Evolutionary conservation across 441 rosid genomes (phyloP).

Genomic region (Pelargonium myrrhifolium): DNA sequence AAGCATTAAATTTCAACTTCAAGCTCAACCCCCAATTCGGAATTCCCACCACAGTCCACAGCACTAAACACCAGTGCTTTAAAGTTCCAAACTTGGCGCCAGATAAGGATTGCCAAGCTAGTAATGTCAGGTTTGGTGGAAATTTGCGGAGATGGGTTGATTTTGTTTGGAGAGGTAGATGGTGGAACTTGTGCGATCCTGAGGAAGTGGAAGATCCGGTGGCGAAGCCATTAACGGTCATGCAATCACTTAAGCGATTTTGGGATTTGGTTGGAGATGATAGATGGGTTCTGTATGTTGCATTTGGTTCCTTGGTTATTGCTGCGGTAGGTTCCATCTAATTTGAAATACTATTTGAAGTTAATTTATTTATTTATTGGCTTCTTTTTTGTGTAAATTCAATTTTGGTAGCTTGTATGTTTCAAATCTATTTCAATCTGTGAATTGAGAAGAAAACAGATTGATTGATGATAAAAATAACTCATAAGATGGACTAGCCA

Average conservation of each 20-base stretch:
- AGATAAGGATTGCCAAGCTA: background rate
- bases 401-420: background rate
- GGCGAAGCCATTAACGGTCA: slow-evolving; percentile 23
- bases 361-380: too few relatives aligned
- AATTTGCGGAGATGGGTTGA: background rate
- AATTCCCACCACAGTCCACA: background rate
- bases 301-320: slow-evolving; percentile 30
- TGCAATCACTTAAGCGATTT: slow-evolving; percentile 25
- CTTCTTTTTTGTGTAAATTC: too few relatives aligned
- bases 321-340: slow-evolving; percentile 33
- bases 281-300: slow-evolving; percentile 34
- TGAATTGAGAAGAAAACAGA: background rate
- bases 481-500: background rate
- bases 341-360: background rate
- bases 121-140: background rate
- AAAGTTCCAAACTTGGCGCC: slow-evolving; percentile 5
- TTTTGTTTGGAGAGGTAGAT: slow-evolving; percentile 19
- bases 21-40: background rate
- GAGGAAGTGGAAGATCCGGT: slow-evolving; percentile 11
- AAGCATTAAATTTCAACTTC: slow-evolving; percentile 1
- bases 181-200: slow-evolving; percentile 31
- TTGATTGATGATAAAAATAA: background rate
- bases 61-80: slow-evolving; percentile 12
- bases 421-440: background rate
- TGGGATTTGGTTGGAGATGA: slow-evolving; percentile 36